Evolutionary conservation across 2,329 filamentous ascomycete genomes (phyloP).

Genomic region (Leptographium lundbergii): DNA sequence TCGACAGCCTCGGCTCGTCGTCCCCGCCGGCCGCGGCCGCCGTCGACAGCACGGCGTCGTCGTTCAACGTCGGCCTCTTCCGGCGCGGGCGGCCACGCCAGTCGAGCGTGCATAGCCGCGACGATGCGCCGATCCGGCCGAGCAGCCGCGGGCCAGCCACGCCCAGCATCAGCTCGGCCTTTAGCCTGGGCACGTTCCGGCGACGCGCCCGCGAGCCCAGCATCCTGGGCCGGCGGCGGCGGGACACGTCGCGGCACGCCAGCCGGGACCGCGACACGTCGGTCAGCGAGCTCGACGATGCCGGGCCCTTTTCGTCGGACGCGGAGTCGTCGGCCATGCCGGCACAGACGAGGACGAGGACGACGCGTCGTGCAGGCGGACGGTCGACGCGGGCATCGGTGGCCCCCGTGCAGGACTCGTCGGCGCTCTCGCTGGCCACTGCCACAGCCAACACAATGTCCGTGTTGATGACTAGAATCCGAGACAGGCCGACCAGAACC

Average conservation of each 20-base stretch:
- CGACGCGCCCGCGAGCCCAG: constrained; percentile 47
- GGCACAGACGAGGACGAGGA: neutral
- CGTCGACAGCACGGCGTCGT: constrained; percentile 23
- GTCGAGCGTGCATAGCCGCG: constrained; percentile 37
- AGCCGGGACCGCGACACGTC: constrained; percentile 1
- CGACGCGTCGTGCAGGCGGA: too few relatives aligned
- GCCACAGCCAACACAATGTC: constrained; percentile 6
- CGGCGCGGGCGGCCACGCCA: constrained; percentile 30
- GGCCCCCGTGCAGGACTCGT: constrained; percentile 1
- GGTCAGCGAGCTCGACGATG: constrained; percentile 2
- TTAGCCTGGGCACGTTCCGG: constrained; percentile 46
- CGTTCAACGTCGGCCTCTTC: constrained; percentile 33
- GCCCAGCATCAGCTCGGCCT: constrained; percentile 33
- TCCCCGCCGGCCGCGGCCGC: constrained; percentile 13
- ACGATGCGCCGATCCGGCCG: constrained; percentile 38
- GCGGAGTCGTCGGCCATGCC: neutral
- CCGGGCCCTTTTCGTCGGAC: neutral
- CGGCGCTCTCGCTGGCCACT: neutral
- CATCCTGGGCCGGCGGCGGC: constrained; percentile 42
- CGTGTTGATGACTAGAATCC: constrained; percentile 4
- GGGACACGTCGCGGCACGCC: constrained; percentile 24
- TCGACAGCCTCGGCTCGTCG: constrained; percentile 11
- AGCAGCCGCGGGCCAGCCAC: constrained; percentile 37
- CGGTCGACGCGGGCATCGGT: neutral
- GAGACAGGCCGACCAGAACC: neutral